Conservation (phyloP, 2,329 filamentous ascomycete species). For the Ilyonectria mors-panacis region DNA sequence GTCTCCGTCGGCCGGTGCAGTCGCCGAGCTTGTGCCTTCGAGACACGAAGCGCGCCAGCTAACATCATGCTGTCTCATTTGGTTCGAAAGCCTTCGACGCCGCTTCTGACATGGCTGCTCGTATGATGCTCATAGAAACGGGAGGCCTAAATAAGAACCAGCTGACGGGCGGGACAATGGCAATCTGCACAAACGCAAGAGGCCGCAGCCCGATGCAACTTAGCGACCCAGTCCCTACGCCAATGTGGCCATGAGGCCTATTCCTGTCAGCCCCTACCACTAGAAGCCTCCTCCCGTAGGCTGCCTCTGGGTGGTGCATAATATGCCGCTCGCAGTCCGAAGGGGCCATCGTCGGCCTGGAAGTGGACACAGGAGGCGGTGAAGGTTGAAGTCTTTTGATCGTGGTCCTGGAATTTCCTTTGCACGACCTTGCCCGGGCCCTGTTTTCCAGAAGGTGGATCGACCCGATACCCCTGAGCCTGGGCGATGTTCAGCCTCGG, state of each 20-base stretch:
- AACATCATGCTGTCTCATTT: not conserved
- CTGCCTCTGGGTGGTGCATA: slow-evolving; percentile 41
- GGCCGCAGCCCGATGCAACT: slow-evolving; percentile 46
- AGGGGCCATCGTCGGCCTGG: slow-evolving; percentile 31
- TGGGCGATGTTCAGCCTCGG: slow-evolving; percentile 35
- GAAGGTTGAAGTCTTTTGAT: slow-evolving; percentile 39
- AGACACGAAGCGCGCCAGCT: not conserved
- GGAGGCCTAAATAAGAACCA: slow-evolving; percentile 26
- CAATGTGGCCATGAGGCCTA: slow-evolving; percentile 43
- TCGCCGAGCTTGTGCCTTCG: slow-evolving; percentile 20
- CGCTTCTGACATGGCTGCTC: slow-evolving; percentile 33
- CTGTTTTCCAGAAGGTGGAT: slow-evolving; percentile 43
- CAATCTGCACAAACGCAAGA: slow-evolving; percentile 45
- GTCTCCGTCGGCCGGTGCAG: slow-evolving; percentile 37
- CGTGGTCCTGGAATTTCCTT: slow-evolving; percentile 42
- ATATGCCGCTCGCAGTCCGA: slow-evolving; percentile 37
- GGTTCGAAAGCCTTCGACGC: slow-evolving; percentile 14
- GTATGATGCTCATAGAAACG: slow-evolving; percentile 41
- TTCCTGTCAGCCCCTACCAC: slow-evolving; percentile 42
- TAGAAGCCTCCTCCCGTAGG: slow-evolving; percentile 28
- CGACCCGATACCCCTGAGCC: slow-evolving; percentile 38
- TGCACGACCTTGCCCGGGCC: slow-evolving; percentile 39
- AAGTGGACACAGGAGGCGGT: slow-evolving; percentile 47
- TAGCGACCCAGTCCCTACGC: slow-evolving; percentile 45
- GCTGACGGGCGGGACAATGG: slow-evolving; percentile 37